These are phyloP conservation scores for Phytophthora capsici DNA, from an alignment of 352 stramenopile species.

Conservation along the genomic window DNA sequence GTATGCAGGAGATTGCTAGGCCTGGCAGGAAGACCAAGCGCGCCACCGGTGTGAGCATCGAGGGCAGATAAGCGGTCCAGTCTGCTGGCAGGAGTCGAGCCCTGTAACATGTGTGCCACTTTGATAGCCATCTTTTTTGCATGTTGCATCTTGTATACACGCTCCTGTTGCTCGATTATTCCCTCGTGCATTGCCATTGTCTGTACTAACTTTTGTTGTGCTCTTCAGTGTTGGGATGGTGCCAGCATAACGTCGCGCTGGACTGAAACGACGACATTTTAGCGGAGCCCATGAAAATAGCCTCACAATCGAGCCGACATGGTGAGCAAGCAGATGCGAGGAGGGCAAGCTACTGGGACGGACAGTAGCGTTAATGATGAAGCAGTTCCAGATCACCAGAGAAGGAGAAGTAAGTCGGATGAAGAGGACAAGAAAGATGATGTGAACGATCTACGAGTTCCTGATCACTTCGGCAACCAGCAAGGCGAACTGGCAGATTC, in stretches of 20 bases:
- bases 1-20: constrained; percentile 86
- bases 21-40: constrained; percentile 83
- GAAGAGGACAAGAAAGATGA: constrained; percentile 10
- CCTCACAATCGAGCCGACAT: constrained; percentile 17
- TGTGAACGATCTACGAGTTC: constrained; percentile 1
- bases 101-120: constrained; percentile 27
- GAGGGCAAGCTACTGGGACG: constrained; percentile 5
- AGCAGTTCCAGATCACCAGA: constrained; percentile 6
- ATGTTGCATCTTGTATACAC: constrained; percentile 37
- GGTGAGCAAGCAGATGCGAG: constrained; percentile 37
- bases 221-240: constrained; percentile 9
- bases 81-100: constrained; percentile 6
- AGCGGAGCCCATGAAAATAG: constrained; percentile 28
- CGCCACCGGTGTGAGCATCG: constrained; percentile 78
- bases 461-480: constrained; percentile 24
- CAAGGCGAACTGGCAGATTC: constrained; percentile 29
- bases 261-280: constrained; percentile 18
- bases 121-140: constrained; percentile 22
- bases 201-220: constrained; percentile 20
- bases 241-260: constrained; percentile 2
- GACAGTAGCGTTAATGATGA: not conserved
- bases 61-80: constrained; percentile 65
- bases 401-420: not conserved
- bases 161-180: constrained; percentile 15
- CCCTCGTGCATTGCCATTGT: constrained; percentile 1